Evolutionary conservation across 129 eudicot species (phyloP).

Genomic region (Helianthus tuberosus): DNA sequence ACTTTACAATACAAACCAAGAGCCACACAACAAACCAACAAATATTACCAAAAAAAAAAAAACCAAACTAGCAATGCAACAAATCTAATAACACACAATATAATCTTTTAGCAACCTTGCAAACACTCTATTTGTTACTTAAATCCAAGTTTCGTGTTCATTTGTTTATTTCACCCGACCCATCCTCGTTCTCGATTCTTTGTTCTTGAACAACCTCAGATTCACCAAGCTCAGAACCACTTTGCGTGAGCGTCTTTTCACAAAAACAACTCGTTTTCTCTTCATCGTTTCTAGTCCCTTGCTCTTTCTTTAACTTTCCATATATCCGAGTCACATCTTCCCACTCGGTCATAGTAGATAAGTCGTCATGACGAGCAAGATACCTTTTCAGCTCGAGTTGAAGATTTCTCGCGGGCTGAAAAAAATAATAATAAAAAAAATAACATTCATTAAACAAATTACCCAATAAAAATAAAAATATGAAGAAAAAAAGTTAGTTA

Average conservation of each 20-base stretch:
- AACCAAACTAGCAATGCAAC: neutral
- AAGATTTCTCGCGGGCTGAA: conserved; percentile 51
- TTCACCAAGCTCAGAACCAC: conserved; percentile 6
- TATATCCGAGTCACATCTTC: conserved; percentile 42
- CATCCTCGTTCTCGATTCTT: neutral
- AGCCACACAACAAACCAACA: neutral
- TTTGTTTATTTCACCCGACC: neutral
- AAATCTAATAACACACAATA: conserved; percentile 5
- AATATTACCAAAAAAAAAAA: conserved; percentile 9
- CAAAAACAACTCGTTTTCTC: neutral
- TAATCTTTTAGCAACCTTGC: neutral
- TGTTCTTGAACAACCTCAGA: conserved; percentile 17
- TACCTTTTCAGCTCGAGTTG: conserved; percentile 56
- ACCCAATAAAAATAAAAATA: too few species aligned
- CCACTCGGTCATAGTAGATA: conserved; percentile 47
- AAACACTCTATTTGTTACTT: neutral
- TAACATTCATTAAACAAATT: neutral
- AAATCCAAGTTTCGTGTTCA: neutral
- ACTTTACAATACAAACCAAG: neutral
- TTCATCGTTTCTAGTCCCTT: conserved; percentile 12
- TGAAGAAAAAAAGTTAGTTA: neutral
- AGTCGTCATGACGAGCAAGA: conserved; percentile 42
- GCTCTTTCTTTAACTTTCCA: conserved; percentile 46
- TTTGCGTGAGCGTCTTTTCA: neutral
- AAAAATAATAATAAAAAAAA: neutral